Percentiles rank a stretch among this genome's conserved stretches.
These are phyloP conservation scores for Nasturtium officinale DNA, from an alignment of 345 rosid species.

Conservation along the genomic window DNA sequence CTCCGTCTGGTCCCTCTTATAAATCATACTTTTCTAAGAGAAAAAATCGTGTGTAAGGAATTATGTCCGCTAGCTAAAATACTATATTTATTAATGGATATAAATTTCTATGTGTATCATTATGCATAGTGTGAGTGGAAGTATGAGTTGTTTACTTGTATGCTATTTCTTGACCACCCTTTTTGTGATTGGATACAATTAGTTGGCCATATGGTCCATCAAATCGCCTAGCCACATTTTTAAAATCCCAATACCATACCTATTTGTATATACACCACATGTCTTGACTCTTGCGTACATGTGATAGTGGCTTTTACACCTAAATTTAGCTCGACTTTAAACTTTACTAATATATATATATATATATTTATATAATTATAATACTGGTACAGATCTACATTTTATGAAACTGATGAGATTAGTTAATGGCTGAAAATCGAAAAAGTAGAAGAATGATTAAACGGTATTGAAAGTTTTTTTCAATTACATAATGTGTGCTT, in stretches of 20 bases:
- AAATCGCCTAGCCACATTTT: slow-evolving; percentile 31
- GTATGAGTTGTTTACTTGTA: slow-evolving; percentile 44
- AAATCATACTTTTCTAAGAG: slow-evolving; percentile 25
- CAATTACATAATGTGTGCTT: background rate
- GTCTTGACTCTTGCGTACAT: slow-evolving; percentile 36
- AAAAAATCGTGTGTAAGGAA: slow-evolving; percentile 40
- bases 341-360: too few relatives aligned
- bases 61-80: slow-evolving; percentile 29
- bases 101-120: slow-evolving; percentile 24
- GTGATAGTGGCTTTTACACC: slow-evolving; percentile 45
- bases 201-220: slow-evolving; percentile 44
- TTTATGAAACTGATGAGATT: slow-evolving; percentile 12
- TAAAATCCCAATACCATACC: slow-evolving; percentile 44
- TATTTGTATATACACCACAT: slow-evolving; percentile 33
- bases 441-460: background rate
- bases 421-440: background rate
- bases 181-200: slow-evolving; percentile 43
- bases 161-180: slow-evolving; percentile 36
- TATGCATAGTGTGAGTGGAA: slow-evolving; percentile 45
- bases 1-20: slow-evolving; percentile 40
- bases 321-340: slow-evolving; percentile 37
- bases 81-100: slow-evolving; percentile 1
- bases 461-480: background rate
- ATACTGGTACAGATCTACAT: slow-evolving; percentile 19
- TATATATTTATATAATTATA: background rate